phyloP scores from a whole-genome alignment of 305 asterid species.

The Fraxinus ornus region DNA sequence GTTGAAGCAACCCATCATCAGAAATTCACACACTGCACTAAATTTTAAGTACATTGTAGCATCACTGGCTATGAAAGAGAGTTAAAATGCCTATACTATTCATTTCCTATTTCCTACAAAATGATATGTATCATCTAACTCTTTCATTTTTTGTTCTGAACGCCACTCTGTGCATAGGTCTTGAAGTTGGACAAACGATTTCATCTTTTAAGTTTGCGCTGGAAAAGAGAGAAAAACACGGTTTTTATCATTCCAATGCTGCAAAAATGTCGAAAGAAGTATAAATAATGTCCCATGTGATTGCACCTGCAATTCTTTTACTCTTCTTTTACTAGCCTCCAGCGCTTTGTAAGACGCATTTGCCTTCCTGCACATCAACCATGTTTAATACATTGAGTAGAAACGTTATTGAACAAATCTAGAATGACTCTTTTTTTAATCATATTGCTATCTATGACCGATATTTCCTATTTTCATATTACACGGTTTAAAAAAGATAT shows the following conservation, averaged over 20 bases:
- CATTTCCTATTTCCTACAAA: not conserved
- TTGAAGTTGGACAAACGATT: not conserved
- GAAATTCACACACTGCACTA: not conserved
- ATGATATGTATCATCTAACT: not conserved
- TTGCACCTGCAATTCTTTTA: conserved; percentile 20
- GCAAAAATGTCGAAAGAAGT: not conserved
- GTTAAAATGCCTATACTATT: not conserved
- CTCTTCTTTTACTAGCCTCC: not conserved
- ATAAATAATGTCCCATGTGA: not conserved
- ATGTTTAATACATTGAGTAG: too few species aligned
- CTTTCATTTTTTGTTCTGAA: not conserved
- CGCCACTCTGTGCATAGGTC: not conserved
- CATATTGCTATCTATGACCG: not conserved
- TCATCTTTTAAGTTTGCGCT: not conserved
- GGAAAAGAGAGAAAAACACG: too few species aligned
- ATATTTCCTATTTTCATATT: not conserved
- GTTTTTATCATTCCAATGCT: not conserved
- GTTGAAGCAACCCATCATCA: not conserved
- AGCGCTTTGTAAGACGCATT: not conserved
- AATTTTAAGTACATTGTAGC: not conserved
- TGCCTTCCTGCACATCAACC: not conserved
- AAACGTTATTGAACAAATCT: not conserved
- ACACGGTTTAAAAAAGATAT: not conserved
- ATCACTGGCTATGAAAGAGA: not conserved
- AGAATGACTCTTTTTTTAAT: not conserved